phyloP scores from a whole-genome alignment of 805 yeast genomes.

The Saccharomycopsis microspora region DNA sequence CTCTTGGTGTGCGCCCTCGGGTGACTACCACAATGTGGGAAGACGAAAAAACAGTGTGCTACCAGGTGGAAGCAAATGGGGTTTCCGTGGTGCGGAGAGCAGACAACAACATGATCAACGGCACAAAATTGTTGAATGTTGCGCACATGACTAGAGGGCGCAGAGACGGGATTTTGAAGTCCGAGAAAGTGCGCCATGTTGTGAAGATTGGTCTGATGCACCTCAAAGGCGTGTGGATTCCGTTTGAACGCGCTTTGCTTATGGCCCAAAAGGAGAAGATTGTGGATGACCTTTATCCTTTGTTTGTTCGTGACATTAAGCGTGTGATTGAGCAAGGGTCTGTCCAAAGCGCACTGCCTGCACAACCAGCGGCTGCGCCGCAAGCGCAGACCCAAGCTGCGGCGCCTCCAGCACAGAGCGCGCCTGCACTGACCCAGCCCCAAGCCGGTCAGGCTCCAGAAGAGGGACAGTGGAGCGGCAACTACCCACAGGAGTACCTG shows the following conservation, averaged over 20 bases:
- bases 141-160: slow-evolving; percentile 68
- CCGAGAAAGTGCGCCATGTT: slow-evolving; percentile 56
- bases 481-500: too few relatives aligned
- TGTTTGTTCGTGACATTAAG: slow-evolving; percentile 58
- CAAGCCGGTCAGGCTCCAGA: not conserved
- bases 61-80: slow-evolving; percentile 61
- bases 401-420: slow-evolving; percentile 1
- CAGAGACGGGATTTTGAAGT: slow-evolving; percentile 57
- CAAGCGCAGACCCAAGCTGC: slow-evolving; percentile 1
- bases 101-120: slow-evolving; percentile 64
- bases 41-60: slow-evolving; percentile 60
- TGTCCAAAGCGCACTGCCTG: not conserved
- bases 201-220: slow-evolving; percentile 71
- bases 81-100: slow-evolving; percentile 59
- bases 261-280: slow-evolving; percentile 61
- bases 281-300: slow-evolving; percentile 44
- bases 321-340: slow-evolving; percentile 7
- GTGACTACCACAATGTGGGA: slow-evolving; percentile 72
- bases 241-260: slow-evolving; percentile 58
- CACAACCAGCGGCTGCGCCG: not conserved
- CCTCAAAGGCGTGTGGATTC: slow-evolving; percentile 67
- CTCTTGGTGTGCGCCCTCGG: slow-evolving; percentile 39
- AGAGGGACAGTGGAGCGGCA: too few relatives aligned
- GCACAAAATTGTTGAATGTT: slow-evolving; percentile 56
- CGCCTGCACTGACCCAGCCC: not conserved